A percentile compares a stretch with the other conserved stretches of the same genome.
These are phyloP conservation scores for Boletus reticuloceps DNA, from an alignment of 768 basidiomycete genomes.

Conservation along the genomic window DNA sequence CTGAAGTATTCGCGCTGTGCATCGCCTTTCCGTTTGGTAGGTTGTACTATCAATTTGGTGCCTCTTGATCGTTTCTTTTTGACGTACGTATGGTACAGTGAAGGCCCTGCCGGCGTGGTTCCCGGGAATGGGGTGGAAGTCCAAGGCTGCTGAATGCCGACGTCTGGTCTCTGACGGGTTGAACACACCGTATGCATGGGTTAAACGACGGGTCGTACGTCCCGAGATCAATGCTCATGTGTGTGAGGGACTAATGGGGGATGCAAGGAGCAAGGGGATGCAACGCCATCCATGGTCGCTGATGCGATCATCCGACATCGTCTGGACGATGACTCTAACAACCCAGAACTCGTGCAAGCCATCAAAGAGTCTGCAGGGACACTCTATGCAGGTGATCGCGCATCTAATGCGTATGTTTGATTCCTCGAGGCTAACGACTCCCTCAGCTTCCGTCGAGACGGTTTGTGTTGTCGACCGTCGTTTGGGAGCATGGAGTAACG, in stretches of 20 bases:
- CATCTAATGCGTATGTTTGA: too few relatives aligned
- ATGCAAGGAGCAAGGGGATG: conserved; percentile 14
- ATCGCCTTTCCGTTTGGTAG: background rate
- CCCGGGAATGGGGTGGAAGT: conserved; percentile 25
- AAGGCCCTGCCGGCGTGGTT: conserved; percentile 23
- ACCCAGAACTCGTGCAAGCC: background rate
- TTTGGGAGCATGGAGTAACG: conserved; percentile 26
- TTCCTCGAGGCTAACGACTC: conserved; percentile 15
- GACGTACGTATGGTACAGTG: conserved; percentile 9
- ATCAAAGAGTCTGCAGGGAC: background rate
- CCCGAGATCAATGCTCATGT: background rate
- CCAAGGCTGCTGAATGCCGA: conserved; percentile 9
- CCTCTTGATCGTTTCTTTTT: background rate
- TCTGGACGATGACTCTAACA: conserved; percentile 2
- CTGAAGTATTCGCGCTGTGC: background rate
- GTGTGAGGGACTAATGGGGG: background rate
- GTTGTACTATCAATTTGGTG: background rate
- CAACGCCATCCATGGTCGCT: conserved; percentile 18
- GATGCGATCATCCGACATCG: background rate
- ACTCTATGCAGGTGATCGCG: background rate
- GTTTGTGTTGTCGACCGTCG: background rate
- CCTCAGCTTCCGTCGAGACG: background rate
- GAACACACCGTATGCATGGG: conserved; percentile 14
- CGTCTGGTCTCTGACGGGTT: conserved; percentile 1
- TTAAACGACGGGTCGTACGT: background rate